These are phyloP conservation scores for Penicillium coprophilum DNA, from an alignment of 495 filamentous ascomycete species.

Conservation along the genomic window DNA sequence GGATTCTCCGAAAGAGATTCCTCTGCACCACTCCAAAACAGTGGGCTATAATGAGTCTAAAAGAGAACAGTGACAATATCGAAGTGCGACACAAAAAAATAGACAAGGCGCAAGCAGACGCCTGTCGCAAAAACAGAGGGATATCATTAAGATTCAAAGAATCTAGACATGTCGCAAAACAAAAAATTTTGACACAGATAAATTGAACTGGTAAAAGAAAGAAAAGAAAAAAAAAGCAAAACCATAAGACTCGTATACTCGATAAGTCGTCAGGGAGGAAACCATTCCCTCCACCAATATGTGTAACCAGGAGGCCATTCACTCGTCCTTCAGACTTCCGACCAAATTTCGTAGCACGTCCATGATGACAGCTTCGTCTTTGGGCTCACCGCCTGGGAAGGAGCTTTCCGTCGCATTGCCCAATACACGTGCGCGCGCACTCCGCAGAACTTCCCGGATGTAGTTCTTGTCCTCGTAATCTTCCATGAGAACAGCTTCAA, in stretches of 20 bases:
- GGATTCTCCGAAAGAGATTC: not conserved
- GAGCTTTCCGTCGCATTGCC: constrained; percentile 45
- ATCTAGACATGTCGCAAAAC: constrained; percentile 18
- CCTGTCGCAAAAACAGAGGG: constrained; percentile 31
- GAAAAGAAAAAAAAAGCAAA: constrained; percentile 24
- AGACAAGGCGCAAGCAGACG: constrained; percentile 13
- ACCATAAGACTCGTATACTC: constrained; percentile 34
- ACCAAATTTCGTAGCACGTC: constrained; percentile 45
- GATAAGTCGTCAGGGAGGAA: constrained; percentile 30
- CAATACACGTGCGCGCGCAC: constrained; percentile 46
- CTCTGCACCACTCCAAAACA: not conserved
- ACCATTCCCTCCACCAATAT: not conserved
- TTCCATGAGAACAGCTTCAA: constrained; percentile 49
- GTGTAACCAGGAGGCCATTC: constrained; percentile 1
- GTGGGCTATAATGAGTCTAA: not conserved
- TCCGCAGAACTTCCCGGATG: constrained; percentile 51
- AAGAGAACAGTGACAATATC: not conserved
- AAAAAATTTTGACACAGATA: constrained; percentile 3
- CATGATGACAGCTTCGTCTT: constrained; percentile 48
- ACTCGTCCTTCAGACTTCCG: constrained; percentile 42
- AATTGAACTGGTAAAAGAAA: not conserved
- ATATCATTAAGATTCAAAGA: constrained; percentile 36
- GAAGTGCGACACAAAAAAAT: constrained; percentile 1
- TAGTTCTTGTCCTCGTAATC: constrained; percentile 54
- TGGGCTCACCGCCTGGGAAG: constrained; percentile 49